Percentiles rank a stretch among this genome's conserved stretches.
These are phyloP conservation scores for Backusella macrospora DNA, from an alignment of 192 early-diverging fungal genomes.

Conservation along the genomic window DNA sequence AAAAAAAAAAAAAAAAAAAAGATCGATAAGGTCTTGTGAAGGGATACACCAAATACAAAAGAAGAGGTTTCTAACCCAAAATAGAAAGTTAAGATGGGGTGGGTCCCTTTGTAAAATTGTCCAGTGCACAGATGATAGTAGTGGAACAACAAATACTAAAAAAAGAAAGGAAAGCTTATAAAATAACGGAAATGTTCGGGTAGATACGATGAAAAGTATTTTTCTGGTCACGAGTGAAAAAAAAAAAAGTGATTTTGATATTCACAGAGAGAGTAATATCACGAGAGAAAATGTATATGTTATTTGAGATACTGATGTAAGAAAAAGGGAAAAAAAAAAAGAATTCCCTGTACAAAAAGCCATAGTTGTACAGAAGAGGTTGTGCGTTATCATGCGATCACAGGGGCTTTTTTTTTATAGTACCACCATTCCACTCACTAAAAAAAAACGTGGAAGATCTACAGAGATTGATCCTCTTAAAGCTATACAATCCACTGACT, in stretches of 20 bases:
- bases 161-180: neutral
- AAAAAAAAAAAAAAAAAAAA: slow-evolving; percentile 7
- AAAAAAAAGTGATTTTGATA: slow-evolving; percentile 19
- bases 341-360: slow-evolving; percentile 8
- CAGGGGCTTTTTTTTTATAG: slow-evolving; percentile 5
- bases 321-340: neutral
- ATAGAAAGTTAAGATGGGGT: slow-evolving; percentile 19
- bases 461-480: slow-evolving; percentile 17
- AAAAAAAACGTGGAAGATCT: slow-evolving; percentile 24
- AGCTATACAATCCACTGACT: neutral
- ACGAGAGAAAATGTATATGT: neutral
- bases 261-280: slow-evolving; percentile 13
- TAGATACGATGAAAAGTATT: neutral
- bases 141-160: too few relatives aligned
- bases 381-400: slow-evolving; percentile 21
- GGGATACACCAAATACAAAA: slow-evolving; percentile 1
- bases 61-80: neutral
- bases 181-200: slow-evolving; percentile 4
- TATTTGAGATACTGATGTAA: neutral
- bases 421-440: neutral
- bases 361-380: slow-evolving; percentile 1
- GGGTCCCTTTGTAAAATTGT: slow-evolving; percentile 2
- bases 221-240: slow-evolving; percentile 4
- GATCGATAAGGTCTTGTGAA: slow-evolving; percentile 24
- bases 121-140: slow-evolving; percentile 6